phyloP scores from a whole-genome alignment of 805 yeast genomes.

The Yarrowia keelungensis region DNA sequence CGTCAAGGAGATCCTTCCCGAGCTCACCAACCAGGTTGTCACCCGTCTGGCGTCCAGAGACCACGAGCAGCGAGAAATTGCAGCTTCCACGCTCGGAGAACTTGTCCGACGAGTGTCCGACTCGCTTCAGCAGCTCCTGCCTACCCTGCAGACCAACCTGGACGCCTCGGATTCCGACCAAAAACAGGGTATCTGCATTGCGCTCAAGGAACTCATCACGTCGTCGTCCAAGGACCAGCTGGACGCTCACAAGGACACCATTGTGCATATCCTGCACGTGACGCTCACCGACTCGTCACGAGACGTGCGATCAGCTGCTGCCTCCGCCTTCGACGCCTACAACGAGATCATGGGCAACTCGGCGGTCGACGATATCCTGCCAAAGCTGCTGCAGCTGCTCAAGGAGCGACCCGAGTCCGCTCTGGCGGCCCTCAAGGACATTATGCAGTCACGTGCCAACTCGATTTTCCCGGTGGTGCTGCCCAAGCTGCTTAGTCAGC shows the following conservation, averaged over 20 bases:
- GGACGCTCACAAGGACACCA: constrained; percentile 65
- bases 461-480: constrained; percentile 91
- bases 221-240: constrained; percentile 69
- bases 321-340: constrained; percentile 84
- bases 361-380: constrained; percentile 89
- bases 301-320: constrained; percentile 88
- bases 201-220: constrained; percentile 81
- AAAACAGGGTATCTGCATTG: constrained; percentile 96
- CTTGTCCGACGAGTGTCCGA: constrained; percentile 88
- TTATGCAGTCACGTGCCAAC: constrained; percentile 88
- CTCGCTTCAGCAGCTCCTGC: constrained; percentile 82
- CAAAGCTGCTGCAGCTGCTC: constrained; percentile 75
- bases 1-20: constrained; percentile 87
- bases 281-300: constrained; percentile 78
- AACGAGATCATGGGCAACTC: constrained; percentile 81
- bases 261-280: constrained; percentile 76
- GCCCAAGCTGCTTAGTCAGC: constrained; percentile 82
- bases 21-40: constrained; percentile 79
- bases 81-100: constrained; percentile 93
- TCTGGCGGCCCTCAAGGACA: constrained; percentile 84
- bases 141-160: constrained; percentile 73
- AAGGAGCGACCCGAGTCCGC: constrained; percentile 69
- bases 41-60: constrained; percentile 84
- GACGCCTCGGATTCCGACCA: constrained; percentile 73
- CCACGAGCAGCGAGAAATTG: constrained; percentile 78